Conservation (phyloP, 2,329 filamentous ascomycete species). For the Colletotrichum cereale region DNA sequence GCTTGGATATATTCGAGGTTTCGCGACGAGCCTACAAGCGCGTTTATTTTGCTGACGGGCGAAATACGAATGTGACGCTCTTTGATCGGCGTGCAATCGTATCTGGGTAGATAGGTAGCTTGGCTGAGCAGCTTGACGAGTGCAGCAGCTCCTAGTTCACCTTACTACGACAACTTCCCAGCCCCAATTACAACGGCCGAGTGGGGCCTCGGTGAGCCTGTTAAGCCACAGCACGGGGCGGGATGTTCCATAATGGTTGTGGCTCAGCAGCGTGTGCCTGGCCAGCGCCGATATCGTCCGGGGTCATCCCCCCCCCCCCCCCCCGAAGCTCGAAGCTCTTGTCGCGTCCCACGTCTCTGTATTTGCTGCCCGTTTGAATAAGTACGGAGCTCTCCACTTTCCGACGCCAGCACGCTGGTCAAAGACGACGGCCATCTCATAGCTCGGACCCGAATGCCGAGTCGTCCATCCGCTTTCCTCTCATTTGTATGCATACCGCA, state of each 20-base stretch:
- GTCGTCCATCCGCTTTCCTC: background rate
- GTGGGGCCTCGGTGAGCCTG: background rate
- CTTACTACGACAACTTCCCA: conserved; percentile 15
- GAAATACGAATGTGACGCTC: background rate
- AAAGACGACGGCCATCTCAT: conserved; percentile 15
- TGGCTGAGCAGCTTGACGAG: background rate
- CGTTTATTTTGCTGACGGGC: background rate
- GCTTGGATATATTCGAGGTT: background rate
- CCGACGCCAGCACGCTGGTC: conserved; percentile 10
- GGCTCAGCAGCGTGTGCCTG: conserved; percentile 16
- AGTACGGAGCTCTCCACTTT: conserved; percentile 31
- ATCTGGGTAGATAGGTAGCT: conserved; percentile 14
- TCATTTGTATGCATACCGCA: background rate
- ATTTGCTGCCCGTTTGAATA: conserved; percentile 5
- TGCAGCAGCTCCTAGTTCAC: conserved; percentile 11
- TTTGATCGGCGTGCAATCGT: background rate
- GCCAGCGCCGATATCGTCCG: conserved; percentile 36
- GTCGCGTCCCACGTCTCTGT: background rate
- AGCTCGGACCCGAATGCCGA: conserved; percentile 35
- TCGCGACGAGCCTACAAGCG: background rate
- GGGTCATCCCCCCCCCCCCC: conserved; percentile 27
- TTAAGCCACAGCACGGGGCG: conserved; percentile 21
- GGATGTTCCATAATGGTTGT: background rate
- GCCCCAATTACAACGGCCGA: conserved; percentile 24
- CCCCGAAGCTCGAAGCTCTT: conserved; percentile 30